phyloP scores from a whole-genome alignment of 768 basidiomycete species.

The Phylloporus sp. region DNA sequence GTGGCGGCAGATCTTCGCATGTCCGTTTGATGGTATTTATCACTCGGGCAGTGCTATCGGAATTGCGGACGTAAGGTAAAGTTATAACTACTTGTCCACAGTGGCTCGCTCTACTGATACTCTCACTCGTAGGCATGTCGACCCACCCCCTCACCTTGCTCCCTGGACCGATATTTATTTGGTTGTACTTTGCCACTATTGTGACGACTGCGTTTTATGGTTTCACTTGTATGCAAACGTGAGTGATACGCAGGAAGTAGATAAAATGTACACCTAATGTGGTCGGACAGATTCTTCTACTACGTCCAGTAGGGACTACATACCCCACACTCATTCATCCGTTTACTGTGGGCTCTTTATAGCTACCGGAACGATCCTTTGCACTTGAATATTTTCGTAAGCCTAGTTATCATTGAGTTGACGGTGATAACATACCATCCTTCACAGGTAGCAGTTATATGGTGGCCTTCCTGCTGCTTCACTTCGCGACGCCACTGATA shows the following conservation, averaged over 20 bases:
- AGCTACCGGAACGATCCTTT: neutral
- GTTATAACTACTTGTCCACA: too few species aligned
- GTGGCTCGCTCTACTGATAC: too few species aligned
- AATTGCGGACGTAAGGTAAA: too few species aligned
- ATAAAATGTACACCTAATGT: neutral
- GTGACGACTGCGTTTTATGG: neutral
- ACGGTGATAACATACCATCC: neutral
- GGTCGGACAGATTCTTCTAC: neutral
- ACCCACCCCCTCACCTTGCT: neutral
- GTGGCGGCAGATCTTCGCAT: too few species aligned
- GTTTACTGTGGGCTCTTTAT: neutral
- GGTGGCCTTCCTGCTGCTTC: neutral
- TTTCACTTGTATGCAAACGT: slow-evolving; percentile 1
- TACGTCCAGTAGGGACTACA: neutral
- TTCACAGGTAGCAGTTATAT: neutral
- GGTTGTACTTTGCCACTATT: neutral
- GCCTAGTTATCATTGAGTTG: neutral
- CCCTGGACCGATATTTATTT: neutral
- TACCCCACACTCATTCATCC: neutral
- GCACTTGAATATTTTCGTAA: neutral
- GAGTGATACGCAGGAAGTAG: neutral
- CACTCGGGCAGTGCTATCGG: too few species aligned
- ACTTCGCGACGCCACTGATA: neutral
- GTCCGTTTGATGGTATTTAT: too few species aligned
- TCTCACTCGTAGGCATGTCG: neutral